Percentiles rank a stretch among this genome's conserved stretches.
Evolutionary conservation across 805 yeast species (phyloP).

Genomic region (Lipomyces starkeyi): DNA sequence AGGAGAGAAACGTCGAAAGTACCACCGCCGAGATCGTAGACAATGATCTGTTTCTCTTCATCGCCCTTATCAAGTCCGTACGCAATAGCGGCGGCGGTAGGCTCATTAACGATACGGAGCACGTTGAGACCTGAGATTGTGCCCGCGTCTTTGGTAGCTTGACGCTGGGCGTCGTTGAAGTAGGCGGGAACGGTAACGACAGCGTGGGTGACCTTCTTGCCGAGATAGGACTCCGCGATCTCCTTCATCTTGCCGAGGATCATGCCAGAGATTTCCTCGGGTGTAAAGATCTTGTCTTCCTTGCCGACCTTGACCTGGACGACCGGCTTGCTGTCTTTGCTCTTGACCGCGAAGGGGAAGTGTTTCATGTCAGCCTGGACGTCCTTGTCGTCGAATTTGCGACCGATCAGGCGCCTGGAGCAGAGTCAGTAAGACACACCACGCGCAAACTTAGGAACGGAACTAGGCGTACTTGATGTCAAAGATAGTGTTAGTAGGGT

Average conservation of each 20-base stretch:
- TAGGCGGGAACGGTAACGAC: constrained; percentile 97
- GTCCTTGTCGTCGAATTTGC: constrained; percentile 76
- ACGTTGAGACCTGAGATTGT: constrained; percentile 94
- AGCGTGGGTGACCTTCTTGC: constrained; percentile 84
- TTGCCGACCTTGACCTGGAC: constrained; percentile 87
- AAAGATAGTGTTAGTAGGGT: constrained; percentile 90
- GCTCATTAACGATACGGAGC: constrained; percentile 93
- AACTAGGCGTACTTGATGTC: constrained; percentile 61
- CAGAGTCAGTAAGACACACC: not conserved
- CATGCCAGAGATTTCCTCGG: constrained; percentile 96
- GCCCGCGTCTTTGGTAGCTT: constrained; percentile 98
- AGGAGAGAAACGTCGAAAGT: constrained; percentile 95
- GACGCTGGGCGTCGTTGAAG: constrained; percentile 97
- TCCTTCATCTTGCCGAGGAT: constrained; percentile 90
- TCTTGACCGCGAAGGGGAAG: constrained; percentile 82
- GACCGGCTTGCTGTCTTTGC: constrained; percentile 82
- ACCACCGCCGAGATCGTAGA: constrained; percentile 98
- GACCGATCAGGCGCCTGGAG: constrained; percentile 93
- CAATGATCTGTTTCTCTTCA: constrained; percentile 82
- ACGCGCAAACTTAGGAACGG: not conserved
- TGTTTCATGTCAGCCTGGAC: constrained; percentile 82
- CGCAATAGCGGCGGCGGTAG: constrained; percentile 98
- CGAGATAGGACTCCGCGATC: constrained; percentile 90
- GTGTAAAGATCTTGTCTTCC: constrained; percentile 84
- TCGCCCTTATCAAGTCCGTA: constrained; percentile 76